Evolutionary conservation across 371 early-diverging fungal genomes (phyloP), one percentile per base, ranked within the genome.

Genomic region (Polyrhizophydium stewartii): DNA sequence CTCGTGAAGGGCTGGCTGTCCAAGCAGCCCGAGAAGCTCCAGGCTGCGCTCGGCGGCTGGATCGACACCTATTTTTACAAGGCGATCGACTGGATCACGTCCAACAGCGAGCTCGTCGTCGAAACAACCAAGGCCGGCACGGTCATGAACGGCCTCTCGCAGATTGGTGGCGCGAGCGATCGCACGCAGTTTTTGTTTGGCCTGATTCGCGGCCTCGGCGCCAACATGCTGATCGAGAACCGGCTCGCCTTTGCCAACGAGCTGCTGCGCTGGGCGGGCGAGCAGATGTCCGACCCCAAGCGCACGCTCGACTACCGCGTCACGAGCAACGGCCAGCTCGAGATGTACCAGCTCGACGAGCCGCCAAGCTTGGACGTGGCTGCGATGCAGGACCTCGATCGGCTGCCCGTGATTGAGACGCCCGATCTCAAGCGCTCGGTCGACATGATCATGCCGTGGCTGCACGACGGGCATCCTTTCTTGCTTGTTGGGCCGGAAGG

Each of bases 401-500:
- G 62, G 21, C 55, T 81, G 21, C 78, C 81, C 0, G 72, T 81
- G 1, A 63, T 81, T 2, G 78, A 77, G 58, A 81, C 79, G 2
- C 45, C 67, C 1, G 79, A 77, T 37, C 62, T 81, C 6, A 51
- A 69, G 47, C 59, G 72, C 27, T 56, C 69, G 5, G 50, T 74
- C 12, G 74, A 75, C 58, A 65, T 64, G 25, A 63, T 82, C 28
- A 60, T 64, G 72, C 79, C 82, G 3, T 82, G 82, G 82, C 56
- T 82, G 31, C n/a, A 59, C 1, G 57, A 66, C 17, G 60, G 62
- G 22, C 56, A 65, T 21, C 77, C 82, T 0, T 66, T 77, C 49
- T 40, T 82, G 32, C 37, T 82, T 7, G 70, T 75, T 35, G 82
- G 82, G 2, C 77, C 79, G 12, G 78, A 79, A 56, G 82, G 82